Evolutionary conservation across 1,139 yeast species (phyloP), one percentile per base, ranked within the genome.

Genomic region (Wickerhamomyces sp.): DNA sequence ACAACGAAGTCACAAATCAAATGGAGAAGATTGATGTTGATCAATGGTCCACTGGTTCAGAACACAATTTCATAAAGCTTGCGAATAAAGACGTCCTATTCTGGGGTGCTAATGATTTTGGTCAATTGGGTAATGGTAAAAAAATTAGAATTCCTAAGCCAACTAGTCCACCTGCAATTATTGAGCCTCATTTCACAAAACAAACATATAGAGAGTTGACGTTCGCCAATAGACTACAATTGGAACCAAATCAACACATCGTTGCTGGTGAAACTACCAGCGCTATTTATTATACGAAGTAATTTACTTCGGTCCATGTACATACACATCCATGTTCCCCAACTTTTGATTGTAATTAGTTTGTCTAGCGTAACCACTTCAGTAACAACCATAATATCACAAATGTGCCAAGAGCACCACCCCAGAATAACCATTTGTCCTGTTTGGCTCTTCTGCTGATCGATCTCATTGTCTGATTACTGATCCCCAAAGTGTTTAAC

Each of bases 381-480:
- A 81, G 55, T 35, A 89, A 79, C 42, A 75, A 71, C 62, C 80
- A 87, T 62, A 89, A 85, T 19, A 76, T 62, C 13, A 81, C 66
- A 40, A 89, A 54, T 65, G 85, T 72, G 22, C 81, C 45, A 2
- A 73, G 38, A 5, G 85, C 75, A 21, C 89, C 87, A 16, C 80
- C 78, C 71, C 86, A 88, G 56, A 91, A 93, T 26, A 91, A 65
- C 72, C 88, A 75, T 57, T 88, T 88, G 58, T 91, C 98, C 58
- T 86, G 85, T 48, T 73, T 75, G n/a, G 95, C 93, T 38, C 95
- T 73, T 47, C 77, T 74, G 58, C 88, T 94, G 30, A 91, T 83
- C 42, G 75, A 70, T 38, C 86, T 66, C 32, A 91, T 88, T 1
- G 98, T 91, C 8, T 84, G 84, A 46, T 77, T 81, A 31, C 95